Conservation (phyloP, 495 filamentous ascomycete species). For the Trichocladium antarcticum region DNA sequence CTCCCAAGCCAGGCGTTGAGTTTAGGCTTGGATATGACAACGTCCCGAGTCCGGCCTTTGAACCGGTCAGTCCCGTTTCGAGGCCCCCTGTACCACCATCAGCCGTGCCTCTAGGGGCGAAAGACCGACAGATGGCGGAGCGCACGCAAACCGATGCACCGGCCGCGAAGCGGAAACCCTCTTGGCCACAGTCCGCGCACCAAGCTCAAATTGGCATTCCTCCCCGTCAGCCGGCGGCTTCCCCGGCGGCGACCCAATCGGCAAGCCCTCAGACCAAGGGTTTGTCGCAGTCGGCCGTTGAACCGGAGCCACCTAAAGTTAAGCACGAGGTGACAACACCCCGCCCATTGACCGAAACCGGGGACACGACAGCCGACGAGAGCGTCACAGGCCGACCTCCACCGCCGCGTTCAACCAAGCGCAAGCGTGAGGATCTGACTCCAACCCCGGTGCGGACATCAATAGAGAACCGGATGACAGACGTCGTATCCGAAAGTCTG, state of each 20-base stretch:
- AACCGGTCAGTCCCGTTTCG: slow-evolving; percentile 37
- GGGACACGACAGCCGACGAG: slow-evolving; percentile 43
- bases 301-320: slow-evolving; percentile 31
- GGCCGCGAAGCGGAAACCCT: slow-evolving; percentile 6
- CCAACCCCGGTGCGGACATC: slow-evolving; percentile 15
- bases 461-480: slow-evolving; percentile 1
- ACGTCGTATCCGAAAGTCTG: slow-evolving; percentile 4
- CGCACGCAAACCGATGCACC: slow-evolving; percentile 1
- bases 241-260: slow-evolving; percentile 26
- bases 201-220: neutral
- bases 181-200: slow-evolving; percentile 3
- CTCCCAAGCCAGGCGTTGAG: slow-evolving; percentile 25
- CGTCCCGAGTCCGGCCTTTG: slow-evolving; percentile 32
- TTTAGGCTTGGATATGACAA: slow-evolving; percentile 22
- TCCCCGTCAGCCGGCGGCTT: neutral
- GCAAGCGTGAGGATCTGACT: slow-evolving; percentile 38
- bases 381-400: slow-evolving; percentile 21
- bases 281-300: slow-evolving; percentile 5
- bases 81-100: slow-evolving; percentile 1
- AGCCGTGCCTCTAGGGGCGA: neutral
- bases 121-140: neutral
- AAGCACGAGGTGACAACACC: slow-evolving; percentile 62
- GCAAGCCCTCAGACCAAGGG: slow-evolving; percentile 17
- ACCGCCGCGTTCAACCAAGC: slow-evolving; percentile 26
- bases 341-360: slow-evolving; percentile 38